phyloP scores from a whole-genome alignment of 331 rosid genomes.

The Quercus tomentella region DNA sequence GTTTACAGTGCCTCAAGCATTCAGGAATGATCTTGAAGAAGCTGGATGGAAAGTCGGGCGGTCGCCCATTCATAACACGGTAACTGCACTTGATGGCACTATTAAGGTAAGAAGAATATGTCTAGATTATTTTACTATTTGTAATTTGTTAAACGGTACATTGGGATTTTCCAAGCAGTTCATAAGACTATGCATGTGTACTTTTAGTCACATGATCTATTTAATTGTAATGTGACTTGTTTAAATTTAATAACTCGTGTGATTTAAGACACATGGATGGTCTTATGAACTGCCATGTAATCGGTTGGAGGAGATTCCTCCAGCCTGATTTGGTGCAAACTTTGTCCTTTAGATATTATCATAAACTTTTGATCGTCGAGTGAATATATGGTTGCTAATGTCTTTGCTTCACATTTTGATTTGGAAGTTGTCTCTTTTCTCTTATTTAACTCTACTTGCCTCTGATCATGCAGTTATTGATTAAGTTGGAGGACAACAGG shows the following conservation, averaged over 20 bases:
- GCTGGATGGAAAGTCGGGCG: slow-evolving; percentile 98
- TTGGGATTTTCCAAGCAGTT: neutral
- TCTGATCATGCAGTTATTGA: slow-evolving; percentile 61
- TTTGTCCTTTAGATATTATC: neutral
- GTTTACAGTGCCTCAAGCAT: slow-evolving; percentile 69
- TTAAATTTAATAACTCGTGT: too few species aligned
- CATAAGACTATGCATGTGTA: too few species aligned
- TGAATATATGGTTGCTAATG: neutral
- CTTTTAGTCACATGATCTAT: too few species aligned
- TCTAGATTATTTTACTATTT: neutral
- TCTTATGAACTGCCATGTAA: fast-evolving
- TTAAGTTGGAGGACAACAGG: slow-evolving; percentile 89
- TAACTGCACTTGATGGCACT: slow-evolving; percentile 90
- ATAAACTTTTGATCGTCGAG: neutral
- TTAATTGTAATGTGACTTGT: neutral
- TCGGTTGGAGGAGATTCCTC: too few species aligned
- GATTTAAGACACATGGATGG: too few species aligned
- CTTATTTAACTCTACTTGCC: neutral
- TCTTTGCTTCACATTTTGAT: slow-evolving; percentile 3
- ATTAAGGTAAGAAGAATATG: slow-evolving; percentile 51
- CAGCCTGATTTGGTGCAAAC: neutral
- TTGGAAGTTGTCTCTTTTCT: neutral
- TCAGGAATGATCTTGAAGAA: slow-evolving; percentile 76
- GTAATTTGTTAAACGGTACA: neutral
- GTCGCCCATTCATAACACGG: slow-evolving; percentile 62